Evolutionary conservation across 2,329 filamentous ascomycete species (phyloP), one percentile per base, ranked within the genome.

Genomic region (Fusarium setosum): DNA sequence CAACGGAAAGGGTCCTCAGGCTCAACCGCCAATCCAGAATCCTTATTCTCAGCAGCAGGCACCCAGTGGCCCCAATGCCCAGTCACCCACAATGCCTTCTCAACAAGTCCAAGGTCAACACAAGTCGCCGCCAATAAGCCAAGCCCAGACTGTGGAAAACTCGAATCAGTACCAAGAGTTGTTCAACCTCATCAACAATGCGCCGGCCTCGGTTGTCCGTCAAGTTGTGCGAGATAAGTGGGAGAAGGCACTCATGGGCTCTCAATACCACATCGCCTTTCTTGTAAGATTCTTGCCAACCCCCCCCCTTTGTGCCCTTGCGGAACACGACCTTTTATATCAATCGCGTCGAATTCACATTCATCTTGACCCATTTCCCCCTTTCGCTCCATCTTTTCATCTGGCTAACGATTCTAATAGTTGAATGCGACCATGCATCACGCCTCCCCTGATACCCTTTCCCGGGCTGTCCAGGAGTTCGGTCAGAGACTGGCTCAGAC

Each of bases 191-290:
- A 72, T 87, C 5, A 75, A 78, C 15, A 77, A 78, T 38, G 75
- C 80, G 13, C 65, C 80, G 7, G 76, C 83, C 1, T 75, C 81
- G 29, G 78, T 80, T n/a, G 81, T 86, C 18, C 79, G 84, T 12
- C 80, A 82, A 41, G 79, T 79, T 1, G 65, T 87, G 11, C 78
- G 85, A 21, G 84, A 86, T 61, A 78, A 82, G 54, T 86, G 83
- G 82, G 75, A 84, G 38, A 85, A 82, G 64, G 81, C 80, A 17
- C 62, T 86, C 3, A 54, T 82, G 4, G 84, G 84, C 10, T 84
- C 82, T 5, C 81, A 84, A 11, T 86, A 84, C 57, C 84, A 87
- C 60, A 76, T 81, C 38, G 79, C 81, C 3, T 87, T 87, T 61
- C 56, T 87, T 52, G 84, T 87, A 72, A 77, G 84, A 81, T 34